These are phyloP conservation scores for Seiridium unicorne DNA, from an alignment of 2,329 filamentous ascomycete genomes.

Conservation along the genomic window DNA sequence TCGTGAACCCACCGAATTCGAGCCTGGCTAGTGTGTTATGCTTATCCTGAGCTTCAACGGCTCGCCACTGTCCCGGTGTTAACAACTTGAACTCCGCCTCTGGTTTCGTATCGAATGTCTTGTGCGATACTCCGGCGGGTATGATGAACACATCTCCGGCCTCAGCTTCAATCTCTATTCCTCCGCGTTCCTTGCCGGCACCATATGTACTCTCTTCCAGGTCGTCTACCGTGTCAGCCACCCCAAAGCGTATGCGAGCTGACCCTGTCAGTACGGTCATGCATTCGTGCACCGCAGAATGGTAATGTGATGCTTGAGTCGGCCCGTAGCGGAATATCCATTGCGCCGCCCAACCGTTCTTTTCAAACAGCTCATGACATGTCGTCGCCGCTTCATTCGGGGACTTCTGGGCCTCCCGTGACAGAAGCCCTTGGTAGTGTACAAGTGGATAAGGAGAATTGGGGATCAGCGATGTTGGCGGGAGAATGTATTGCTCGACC, in stretches of 20 bases:
- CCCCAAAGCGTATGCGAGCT: constrained; percentile 53
- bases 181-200: constrained; percentile 40
- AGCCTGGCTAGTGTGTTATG: constrained; percentile 32
- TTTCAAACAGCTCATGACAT: background rate
- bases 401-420: background rate
- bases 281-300: constrained; percentile 54
- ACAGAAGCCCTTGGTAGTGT: background rate
- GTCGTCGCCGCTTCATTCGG: background rate
- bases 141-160: constrained; percentile 59
- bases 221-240: constrained; percentile 42
- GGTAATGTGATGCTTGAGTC: constrained; percentile 56
- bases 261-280: constrained; percentile 52
- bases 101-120: constrained; percentile 43
- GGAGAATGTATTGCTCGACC: background rate
- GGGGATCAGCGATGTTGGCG: constrained; percentile 1
- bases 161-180: constrained; percentile 44
- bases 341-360: constrained; percentile 19
- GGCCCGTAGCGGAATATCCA: constrained; percentile 58
- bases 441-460: constrained; percentile 5
- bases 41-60: constrained; percentile 27
- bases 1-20: constrained; percentile 44
- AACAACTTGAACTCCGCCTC: constrained; percentile 35
- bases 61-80: constrained; percentile 40
- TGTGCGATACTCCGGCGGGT: constrained; percentile 53
- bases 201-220: constrained; percentile 38